These are phyloP conservation scores for Blastobotrys illinoisensis DNA, from an alignment of 1,139 yeast species.

Conservation along the genomic window DNA sequence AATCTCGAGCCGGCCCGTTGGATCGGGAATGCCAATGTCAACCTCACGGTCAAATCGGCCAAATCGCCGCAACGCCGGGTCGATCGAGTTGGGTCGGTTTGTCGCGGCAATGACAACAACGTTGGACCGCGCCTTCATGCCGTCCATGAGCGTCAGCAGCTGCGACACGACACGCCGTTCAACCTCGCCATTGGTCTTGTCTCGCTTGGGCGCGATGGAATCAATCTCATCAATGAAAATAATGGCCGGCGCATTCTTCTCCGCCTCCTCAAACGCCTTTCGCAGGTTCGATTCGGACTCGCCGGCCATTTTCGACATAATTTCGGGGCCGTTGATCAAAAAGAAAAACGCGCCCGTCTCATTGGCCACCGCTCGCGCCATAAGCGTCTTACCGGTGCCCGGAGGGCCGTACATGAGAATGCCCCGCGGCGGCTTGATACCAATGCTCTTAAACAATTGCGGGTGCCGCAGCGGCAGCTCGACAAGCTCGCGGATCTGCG, in stretches of 20 bases:
- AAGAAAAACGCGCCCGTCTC: conserved; percentile 99
- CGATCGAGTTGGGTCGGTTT: conserved; percentile 96
- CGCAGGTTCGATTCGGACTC: conserved; percentile 96
- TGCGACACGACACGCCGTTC: conserved; percentile 98
- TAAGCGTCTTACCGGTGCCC: conserved; percentile 97
- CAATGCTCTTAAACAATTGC: conserved; percentile 90
- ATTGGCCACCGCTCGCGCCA: conserved; percentile 99
- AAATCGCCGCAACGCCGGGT: conserved; percentile 96
- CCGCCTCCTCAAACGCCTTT: conserved; percentile 98
- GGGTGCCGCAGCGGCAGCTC: conserved; percentile 97
- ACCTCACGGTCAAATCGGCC: conserved; percentile 99
- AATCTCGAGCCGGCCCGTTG: conserved; percentile 95
- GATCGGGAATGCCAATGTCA: conserved; percentile 98
- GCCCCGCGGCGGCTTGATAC: conserved; percentile 97
- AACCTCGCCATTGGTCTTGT: conserved; percentile 98
- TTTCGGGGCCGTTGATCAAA: conserved; percentile 98
- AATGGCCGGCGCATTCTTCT: conserved; percentile 95
- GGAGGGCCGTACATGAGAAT: conserved; percentile 98
- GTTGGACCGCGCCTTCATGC: conserved; percentile 98
- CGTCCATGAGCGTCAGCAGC: conserved; percentile 95
- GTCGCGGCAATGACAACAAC: conserved; percentile 94
- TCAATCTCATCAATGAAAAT: conserved; percentile 98
- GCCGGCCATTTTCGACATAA: conserved; percentile 99
- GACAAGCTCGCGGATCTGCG: conserved; percentile 94
- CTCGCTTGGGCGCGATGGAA: conserved; percentile 99